Conservation (phyloP, 2,329 filamentous ascomycete species). For the Fusarium protoensiforme region DNA sequence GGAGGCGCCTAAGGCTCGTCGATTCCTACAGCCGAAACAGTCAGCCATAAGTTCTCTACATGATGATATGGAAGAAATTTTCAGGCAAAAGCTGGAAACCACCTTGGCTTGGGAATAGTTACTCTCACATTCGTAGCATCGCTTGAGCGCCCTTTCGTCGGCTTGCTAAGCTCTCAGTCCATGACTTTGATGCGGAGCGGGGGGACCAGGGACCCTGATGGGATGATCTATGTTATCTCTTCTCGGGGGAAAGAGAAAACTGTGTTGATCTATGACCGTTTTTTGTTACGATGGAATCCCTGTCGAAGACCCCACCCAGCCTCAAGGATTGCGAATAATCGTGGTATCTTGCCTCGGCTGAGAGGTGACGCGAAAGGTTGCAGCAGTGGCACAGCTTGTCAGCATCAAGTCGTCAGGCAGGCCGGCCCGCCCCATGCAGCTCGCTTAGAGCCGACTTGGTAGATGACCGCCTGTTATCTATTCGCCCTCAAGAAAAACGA, state of each 20-base stretch:
- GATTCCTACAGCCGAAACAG: too few relatives aligned
- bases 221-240: background rate
- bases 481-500: background rate
- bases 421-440: background rate
- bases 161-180: background rate
- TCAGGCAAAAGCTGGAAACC: too few relatives aligned
- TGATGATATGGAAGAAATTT: too few relatives aligned
- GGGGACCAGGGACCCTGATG: background rate
- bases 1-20: too few relatives aligned
- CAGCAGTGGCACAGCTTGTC: too few relatives aligned
- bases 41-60: too few relatives aligned
- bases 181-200: background rate
- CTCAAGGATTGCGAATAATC: too few relatives aligned
- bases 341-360: too few relatives aligned
- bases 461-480: background rate
- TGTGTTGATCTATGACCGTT: background rate
- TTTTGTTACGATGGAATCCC: background rate
- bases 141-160: background rate
- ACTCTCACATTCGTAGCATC: too few relatives aligned
- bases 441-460: background rate
- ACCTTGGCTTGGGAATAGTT: too few relatives aligned
- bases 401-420: background rate
- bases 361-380: too few relatives aligned
- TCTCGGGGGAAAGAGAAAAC: background rate
- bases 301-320: background rate